Base-by-base conservation (phyloP, 352 stramenopile genomes). In the Plasmopara viticola region DNA sequence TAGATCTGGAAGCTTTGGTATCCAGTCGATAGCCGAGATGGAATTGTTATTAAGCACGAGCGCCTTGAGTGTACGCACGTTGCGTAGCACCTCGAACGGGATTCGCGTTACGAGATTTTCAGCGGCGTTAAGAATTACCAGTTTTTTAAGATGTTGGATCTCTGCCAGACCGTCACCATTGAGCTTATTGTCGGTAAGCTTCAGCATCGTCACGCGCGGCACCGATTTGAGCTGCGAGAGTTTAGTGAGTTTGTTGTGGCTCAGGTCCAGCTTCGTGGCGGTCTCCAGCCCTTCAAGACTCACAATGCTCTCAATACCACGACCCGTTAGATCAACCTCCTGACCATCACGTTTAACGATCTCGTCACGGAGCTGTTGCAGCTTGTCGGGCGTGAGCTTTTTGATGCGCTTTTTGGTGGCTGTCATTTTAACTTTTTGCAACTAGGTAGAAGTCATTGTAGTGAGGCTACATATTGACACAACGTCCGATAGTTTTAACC, bases 31-130 rank as follows among this genome's bases (percentile, higher is more conserved):
- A 20, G 79, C 74, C 30, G 75, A 81, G 43, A 94, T 90, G 31
- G 72, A 61, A 60, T 94, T 94, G 58, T 87, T 89, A 57, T 90
- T 94, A 15, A 94, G 71, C 53, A 94, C 78, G 2, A 91, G 70
- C 44, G 78, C 84, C 57, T 92, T 92, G 40, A 94, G 70, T 29
- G 71, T 66, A 35, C 71, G 68, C 53, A 89, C 50, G 28, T 87
- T 72, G 34, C 78, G 75, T 56, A 94, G 52, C 49, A 79, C 78
- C 30, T 90, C 79, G 28, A 74, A 63, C 8, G 77, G 70, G 29
- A 94, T 81, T 13, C 84, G 81, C 48, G 79, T 72, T 5, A 91
- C 65, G 34, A 82, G 66, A 70, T 91, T 91, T 52, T 89, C 74
- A 9, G 74, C 74, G 12, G 70, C 73, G 44, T 91, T 91, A 44